Conservation (phyloP, 495 filamentous ascomycete genomes). For the Daldinia loculata region DNA sequence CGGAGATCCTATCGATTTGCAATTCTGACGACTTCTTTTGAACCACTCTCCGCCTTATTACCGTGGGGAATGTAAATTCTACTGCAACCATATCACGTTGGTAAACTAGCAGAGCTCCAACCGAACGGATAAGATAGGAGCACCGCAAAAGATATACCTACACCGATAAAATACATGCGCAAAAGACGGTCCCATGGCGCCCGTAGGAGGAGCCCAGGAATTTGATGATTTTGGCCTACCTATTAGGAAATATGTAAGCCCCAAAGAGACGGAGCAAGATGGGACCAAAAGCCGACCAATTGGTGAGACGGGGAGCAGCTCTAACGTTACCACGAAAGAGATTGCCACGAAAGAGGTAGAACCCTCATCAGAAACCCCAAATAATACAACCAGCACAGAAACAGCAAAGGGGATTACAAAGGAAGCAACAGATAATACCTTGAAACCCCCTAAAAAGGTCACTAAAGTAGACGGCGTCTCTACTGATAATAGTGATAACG, state of each 20-base stretch:
- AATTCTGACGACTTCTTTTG: slow-evolving; percentile 30
- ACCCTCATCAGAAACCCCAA: slow-evolving; percentile 31
- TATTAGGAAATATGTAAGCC: slow-evolving; percentile 52
- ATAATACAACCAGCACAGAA: slow-evolving; percentile 24
- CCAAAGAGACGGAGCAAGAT: slow-evolving; percentile 23
- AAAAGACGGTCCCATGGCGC: slow-evolving; percentile 44
- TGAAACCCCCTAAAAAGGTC: slow-evolving; percentile 20
- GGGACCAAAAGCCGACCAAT: slow-evolving; percentile 19
- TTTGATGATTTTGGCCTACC: slow-evolving; percentile 67
- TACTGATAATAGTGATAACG: slow-evolving; percentile 40
- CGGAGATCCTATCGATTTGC: slow-evolving; percentile 28
- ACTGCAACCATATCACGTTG: slow-evolving; percentile 25
- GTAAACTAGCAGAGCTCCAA: slow-evolving; percentile 29
- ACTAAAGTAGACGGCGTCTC: slow-evolving; percentile 22
- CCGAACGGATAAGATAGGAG: slow-evolving; percentile 19
- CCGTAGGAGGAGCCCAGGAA: slow-evolving; percentile 52
- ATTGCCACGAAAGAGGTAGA: slow-evolving; percentile 17
- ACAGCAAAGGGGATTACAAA: slow-evolving; percentile 8
- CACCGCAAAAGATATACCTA: slow-evolving; percentile 4
- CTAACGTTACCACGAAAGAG: slow-evolving; percentile 10
- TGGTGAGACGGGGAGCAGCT: slow-evolving; percentile 10
- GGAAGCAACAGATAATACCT: slow-evolving; percentile 12
- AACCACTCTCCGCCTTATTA: slow-evolving; percentile 35
- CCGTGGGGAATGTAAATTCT: slow-evolving; percentile 38
- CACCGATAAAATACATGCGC: slow-evolving; percentile 41